Percentiles rank a stretch among this genome's conserved stretches.
Conservation (phyloP, 768 basidiomycete genomes). For the Agaricus sinodeliciosus region DNA sequence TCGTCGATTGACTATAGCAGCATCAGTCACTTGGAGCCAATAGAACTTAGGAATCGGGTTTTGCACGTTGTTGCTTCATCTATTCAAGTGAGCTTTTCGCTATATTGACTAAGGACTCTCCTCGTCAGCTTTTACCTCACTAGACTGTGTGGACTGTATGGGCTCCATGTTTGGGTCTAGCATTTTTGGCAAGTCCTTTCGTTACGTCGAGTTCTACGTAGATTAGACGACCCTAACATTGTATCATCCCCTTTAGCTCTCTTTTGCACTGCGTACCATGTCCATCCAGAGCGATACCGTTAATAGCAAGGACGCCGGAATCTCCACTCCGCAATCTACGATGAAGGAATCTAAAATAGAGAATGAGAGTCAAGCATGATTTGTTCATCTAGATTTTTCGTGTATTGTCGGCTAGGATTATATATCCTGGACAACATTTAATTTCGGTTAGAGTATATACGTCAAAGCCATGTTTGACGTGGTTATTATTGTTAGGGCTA, state of each 20-base stretch:
- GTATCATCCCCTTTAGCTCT: slow-evolving; percentile 25
- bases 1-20: slow-evolving; percentile 50
- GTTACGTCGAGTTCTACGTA: background rate
- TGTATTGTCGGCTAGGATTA: background rate
- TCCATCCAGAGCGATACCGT: background rate
- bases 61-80: slow-evolving; percentile 51
- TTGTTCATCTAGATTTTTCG: background rate
- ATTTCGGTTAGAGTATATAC: background rate
- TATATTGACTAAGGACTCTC: too few relatives aligned
- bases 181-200: slow-evolving; percentile 44
- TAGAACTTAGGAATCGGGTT: slow-evolving; percentile 36
- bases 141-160: slow-evolving; percentile 74
- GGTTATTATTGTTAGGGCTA: background rate
- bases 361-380: slow-evolving; percentile 3
- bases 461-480: background rate
- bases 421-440: background rate
- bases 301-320: slow-evolving; percentile 5
- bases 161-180: slow-evolving; percentile 58
- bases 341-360: slow-evolving; percentile 11
- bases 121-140: background rate
- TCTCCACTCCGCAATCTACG: slow-evolving; percentile 15
- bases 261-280: slow-evolving; percentile 29
- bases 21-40: slow-evolving; percentile 40
- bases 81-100: slow-evolving; percentile 41
- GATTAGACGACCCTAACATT: background rate